Conservation (phyloP, 768 basidiomycete genomes). For the Melanogaster broomeanus region DNA sequence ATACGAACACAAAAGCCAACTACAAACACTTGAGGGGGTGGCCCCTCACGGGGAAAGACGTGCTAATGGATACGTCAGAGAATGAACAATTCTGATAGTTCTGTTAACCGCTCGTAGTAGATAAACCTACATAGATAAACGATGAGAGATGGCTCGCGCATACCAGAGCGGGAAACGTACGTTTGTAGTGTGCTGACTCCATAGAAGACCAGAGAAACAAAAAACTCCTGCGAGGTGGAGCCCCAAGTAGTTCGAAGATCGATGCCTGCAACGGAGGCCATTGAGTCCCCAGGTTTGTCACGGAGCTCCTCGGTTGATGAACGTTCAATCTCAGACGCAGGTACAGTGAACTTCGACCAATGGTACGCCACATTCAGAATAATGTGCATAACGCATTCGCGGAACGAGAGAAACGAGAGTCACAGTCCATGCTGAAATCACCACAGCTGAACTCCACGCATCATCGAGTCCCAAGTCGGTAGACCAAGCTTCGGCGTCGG, state of each 20-base stretch:
- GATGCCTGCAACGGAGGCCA: constrained; percentile 1
- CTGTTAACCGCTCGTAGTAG: constrained; percentile 25
- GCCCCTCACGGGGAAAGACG: background rate
- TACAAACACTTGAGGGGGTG: constrained; percentile 2
- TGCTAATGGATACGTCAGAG: background rate
- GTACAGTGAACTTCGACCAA: no score
- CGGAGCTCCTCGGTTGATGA: no score
- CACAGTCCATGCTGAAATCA: no score
- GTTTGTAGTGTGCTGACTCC: constrained; percentile 26
- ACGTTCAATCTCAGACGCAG: no score
- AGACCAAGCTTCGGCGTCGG: no score
- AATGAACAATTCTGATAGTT: background rate
- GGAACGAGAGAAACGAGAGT: no score
- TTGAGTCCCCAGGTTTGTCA: no score
- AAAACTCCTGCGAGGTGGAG: constrained; percentile 23
- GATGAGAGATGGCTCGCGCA: background rate
- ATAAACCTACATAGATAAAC: constrained; percentile 17
- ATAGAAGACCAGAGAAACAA: constrained; percentile 22
- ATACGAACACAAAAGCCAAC: constrained; percentile 22
- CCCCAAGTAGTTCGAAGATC: constrained; percentile 21
- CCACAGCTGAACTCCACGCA: no score
- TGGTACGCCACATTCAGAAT: no score
- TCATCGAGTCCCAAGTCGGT: no score
- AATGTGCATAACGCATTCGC: no score
- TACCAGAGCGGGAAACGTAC: constrained; percentile 7